Percentiles rank a stretch among this genome's conserved stretches.
These are phyloP conservation scores for Salix caprea DNA, from an alignment of 345 rosid species.

Conservation along the genomic window DNA sequence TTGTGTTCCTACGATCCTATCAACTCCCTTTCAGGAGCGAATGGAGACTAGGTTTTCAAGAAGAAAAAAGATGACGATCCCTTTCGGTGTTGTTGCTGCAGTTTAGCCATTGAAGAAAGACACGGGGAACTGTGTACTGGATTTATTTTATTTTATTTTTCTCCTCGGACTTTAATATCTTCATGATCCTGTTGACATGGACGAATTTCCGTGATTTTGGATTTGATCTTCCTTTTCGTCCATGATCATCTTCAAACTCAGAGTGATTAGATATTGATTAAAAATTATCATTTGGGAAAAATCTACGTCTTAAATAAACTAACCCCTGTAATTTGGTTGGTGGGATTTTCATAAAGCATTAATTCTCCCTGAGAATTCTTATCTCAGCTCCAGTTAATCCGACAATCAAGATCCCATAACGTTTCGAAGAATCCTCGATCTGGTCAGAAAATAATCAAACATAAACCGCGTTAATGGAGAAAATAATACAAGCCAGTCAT, in stretches of 20 bases:
- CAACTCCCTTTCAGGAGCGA: constrained; percentile 5
- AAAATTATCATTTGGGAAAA: background rate
- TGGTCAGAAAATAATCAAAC: background rate
- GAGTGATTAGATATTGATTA: background rate
- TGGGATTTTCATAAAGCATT: background rate
- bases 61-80: background rate
- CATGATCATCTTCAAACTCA: background rate
- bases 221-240: background rate
- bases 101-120: background rate
- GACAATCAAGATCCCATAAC: background rate
- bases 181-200: constrained; percentile 14
- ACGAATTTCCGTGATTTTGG: constrained; percentile 37
- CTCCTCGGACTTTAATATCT: background rate
- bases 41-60: constrained; percentile 2
- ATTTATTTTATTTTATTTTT: background rate
- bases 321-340: background rate
- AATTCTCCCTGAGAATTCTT: background rate
- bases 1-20: background rate
- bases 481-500: background rate
- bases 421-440: background rate
- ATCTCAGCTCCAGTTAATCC: background rate
- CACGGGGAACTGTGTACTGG: constrained; percentile 18
- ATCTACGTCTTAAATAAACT: background rate
- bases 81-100: background rate
- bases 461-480: background rate